Base-by-base conservation (phyloP, 2,329 filamentous ascomycete species). In the Cadophora luteo-olivacea region DNA sequence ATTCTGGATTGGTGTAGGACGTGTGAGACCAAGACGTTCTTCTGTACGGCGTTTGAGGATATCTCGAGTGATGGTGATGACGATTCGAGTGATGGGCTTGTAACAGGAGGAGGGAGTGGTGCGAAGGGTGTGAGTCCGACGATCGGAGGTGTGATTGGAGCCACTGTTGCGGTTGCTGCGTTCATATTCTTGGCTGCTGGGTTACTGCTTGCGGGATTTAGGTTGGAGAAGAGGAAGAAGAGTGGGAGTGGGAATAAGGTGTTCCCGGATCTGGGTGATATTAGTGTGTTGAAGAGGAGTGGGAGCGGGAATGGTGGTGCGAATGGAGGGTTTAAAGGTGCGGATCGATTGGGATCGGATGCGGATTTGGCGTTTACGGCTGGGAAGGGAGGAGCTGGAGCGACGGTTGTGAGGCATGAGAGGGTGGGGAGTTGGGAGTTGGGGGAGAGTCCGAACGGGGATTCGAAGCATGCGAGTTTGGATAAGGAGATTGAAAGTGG, bases 371-470 rank as follows among this genome's bases (percentile, higher is more conserved):
- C 54, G 24, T 77, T 78, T 66, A 57, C 78, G 19, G 22, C 36
- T 29, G 24, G 73, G 3, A 75, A 75, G 45, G 67, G 66, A 7
- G 72, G 69, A 7, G 72, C 72, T 19, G 75, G 72, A 8, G 74
- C 72, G 19, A 72, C 25, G 9, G 65, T 74, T 0, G 64, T 74
- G 1, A 60, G 72, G 24, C 76, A 77, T 65, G 77, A 78, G 69
- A 68, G 77, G 49, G 73, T 77, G 4, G 77, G 77, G 6, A 77
- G 75, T 51, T 79, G 77, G 77, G 77, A 79, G 60, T 57, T 79
- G 73, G 70, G 67, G 24, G 70, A 76, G 22, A 69, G 66, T 52
- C 66, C 70, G 5, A 65, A 12, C 4, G 60, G 33, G 4, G 60
- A 54, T 11, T 38, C 45, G 25, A 65, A 61, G 22, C 65, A 68